Percentiles rank a stretch among this genome's conserved stretches.
Conservation (phyloP, 208 protist species). For the Leishmania tropica region DNA sequence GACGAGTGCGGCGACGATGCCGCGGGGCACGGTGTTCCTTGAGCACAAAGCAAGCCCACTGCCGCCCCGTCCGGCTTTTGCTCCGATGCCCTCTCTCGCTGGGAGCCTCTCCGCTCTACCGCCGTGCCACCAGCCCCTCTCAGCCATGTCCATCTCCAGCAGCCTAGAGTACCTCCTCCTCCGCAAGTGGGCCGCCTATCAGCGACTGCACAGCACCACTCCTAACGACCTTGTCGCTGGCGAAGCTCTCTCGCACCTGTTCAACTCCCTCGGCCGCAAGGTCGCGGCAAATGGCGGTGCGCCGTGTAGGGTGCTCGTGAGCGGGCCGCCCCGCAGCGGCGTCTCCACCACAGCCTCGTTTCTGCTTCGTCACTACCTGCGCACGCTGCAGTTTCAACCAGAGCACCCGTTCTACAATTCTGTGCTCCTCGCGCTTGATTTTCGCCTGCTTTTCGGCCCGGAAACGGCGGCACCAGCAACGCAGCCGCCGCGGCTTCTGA, state of each 20-base stretch:
- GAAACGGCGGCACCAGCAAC: neutral
- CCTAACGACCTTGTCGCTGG: constrained; percentile 25
- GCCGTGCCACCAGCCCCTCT: constrained; percentile 12
- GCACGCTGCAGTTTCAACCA: constrained; percentile 26
- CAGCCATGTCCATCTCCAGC: constrained; percentile 16
- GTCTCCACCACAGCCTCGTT: constrained; percentile 60
- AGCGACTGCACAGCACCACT: constrained; percentile 20
- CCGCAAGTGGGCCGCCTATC: constrained; percentile 38
- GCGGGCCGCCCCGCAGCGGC: constrained; percentile 71
- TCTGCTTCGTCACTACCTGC: constrained; percentile 29
- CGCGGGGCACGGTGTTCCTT: constrained; percentile 30
- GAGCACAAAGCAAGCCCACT: constrained; percentile 11
- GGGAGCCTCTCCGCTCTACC: neutral
- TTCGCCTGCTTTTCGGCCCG: constrained; percentile 44
- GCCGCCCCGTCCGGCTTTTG: constrained; percentile 26
- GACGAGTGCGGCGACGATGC: neutral
- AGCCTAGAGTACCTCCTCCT: constrained; percentile 34
- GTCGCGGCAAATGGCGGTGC: neutral
- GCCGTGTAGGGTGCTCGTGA: constrained; percentile 45
- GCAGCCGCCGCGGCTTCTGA: constrained; percentile 16
- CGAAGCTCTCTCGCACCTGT: constrained; percentile 20
- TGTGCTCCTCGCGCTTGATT: constrained; percentile 64
- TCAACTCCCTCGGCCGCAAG: neutral
- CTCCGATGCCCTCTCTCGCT: neutral
- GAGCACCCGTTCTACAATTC: constrained; percentile 35